phyloP scores from a whole-genome alignment of 1,139 yeast species.

The Nadsonia starkeyi-henricii region DNA sequence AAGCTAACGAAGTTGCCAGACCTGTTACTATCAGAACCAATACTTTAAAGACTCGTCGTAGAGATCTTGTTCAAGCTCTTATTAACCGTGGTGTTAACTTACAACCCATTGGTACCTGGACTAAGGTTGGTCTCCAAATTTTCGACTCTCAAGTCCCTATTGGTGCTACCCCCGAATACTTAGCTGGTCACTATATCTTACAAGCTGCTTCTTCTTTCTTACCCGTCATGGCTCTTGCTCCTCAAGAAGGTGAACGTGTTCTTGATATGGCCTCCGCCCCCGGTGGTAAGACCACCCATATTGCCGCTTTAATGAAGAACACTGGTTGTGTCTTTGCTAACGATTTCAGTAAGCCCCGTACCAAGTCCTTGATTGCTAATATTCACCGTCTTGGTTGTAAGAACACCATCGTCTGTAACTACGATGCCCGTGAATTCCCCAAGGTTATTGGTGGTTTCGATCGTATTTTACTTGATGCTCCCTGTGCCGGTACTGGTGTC shows the following conservation, averaged over 20 bases:
- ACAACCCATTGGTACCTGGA: conserved; percentile 96
- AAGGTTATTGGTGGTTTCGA: conserved; percentile 97
- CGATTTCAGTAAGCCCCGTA: conserved; percentile 91
- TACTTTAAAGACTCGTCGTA: conserved; percentile 83
- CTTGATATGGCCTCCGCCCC: conserved; percentile 99
- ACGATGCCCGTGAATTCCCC: conserved; percentile 97
- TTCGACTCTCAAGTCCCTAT: conserved; percentile 97
- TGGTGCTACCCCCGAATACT: conserved; percentile 98
- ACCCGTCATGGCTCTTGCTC: conserved; percentile 95
- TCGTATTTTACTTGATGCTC: conserved; percentile 90
- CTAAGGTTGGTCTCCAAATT: conserved; percentile 91
- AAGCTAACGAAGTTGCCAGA: conserved; percentile 93
- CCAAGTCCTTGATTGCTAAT: conserved; percentile 91
- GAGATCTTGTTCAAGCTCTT: conserved; percentile 89
- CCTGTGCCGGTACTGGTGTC: conserved; percentile 99
- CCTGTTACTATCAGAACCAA: conserved; percentile 96
- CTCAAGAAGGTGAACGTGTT: conserved; percentile 89
- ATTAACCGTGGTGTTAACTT: conserved; percentile 95
- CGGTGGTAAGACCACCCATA: conserved; percentile 96
- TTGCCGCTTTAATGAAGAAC: conserved; percentile 93
- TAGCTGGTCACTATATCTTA: conserved; percentile 93
- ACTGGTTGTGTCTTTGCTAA: conserved; percentile 97
- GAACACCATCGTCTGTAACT: conserved; percentile 91
- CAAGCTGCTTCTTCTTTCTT: conserved; percentile 97
- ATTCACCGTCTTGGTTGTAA: conserved; percentile 95